Evolutionary conservation across 495 filamentous ascomycete genomes (phyloP), one percentile per base, ranked within the genome.

Genomic region (Rhypophila decipiens): DNA sequence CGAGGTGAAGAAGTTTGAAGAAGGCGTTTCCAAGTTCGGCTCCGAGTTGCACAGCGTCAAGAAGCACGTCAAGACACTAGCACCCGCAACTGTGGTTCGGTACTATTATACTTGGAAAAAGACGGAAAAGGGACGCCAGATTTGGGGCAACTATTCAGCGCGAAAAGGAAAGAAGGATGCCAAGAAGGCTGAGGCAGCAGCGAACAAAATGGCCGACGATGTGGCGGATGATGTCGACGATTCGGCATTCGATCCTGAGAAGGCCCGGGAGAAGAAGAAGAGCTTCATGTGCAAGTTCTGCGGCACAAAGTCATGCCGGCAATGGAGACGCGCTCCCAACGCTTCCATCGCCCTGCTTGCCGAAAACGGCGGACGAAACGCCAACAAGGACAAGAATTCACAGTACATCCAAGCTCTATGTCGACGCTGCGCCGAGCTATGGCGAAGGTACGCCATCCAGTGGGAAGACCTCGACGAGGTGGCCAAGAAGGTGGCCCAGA

Each of bases 21-120:
- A 99, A 56, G 93, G 78, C 11, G 89, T 99, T 10, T 73, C 82
- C 8, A 96, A 90, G 56, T 94, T 80, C 57, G 94, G 93, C 29
- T 96, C 93, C 0, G 93, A 99, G 65, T 80, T 89, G 56, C 82
- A 88, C 48, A 77, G 75, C 51, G 81, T 97, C 39, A 88, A 83
- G 37, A 84, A 85, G 55, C 86, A 95, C 62, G 85, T 95, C 55
- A 90, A 87, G 61, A 87, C 86, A 0, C 78, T 88, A 23, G 80
- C 76, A 34, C 78, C 88, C 50, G 80, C 78, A 24, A 79, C 87
- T 40, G 85, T 96, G 47, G 87, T 93, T 22, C 83, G 93, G 10
- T 95, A 86, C 50, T 99, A 97, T 63, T 97, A 97, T 64, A 86
- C 86, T 56, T 99, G 94, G 94, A 99, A 99, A 73, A 96, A 96